These are phyloP conservation scores for Trichodelitschia bisporula DNA, from an alignment of 495 filamentous ascomycete species.

Conservation along the genomic window DNA sequence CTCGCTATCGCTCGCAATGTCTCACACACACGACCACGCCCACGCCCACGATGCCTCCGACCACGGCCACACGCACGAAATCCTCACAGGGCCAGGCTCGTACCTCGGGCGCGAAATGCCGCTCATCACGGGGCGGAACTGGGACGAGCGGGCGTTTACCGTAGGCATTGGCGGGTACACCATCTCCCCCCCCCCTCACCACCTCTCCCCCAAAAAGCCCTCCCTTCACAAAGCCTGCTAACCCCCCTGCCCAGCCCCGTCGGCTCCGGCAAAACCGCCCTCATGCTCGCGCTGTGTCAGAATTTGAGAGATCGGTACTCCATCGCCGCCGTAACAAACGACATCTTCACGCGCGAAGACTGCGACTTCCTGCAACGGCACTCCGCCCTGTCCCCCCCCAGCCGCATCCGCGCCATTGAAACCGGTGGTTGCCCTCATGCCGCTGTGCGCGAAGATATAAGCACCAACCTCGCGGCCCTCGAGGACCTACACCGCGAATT, in stretches of 20 bases:
- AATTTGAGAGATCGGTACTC: conserved; percentile 53
- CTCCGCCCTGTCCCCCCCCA: conserved; percentile 53
- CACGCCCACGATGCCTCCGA: conserved; percentile 27
- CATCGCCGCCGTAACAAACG: conserved; percentile 91
- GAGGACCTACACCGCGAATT: conserved; percentile 64
- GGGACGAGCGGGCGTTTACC: conserved; percentile 80
- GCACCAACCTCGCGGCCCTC: conserved; percentile 72
- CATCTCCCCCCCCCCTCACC: not conserved
- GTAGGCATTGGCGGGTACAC: conserved; percentile 88
- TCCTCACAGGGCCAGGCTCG: conserved; percentile 81
- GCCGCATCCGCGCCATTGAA: conserved; percentile 82
- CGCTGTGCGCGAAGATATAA: conserved; percentile 93
- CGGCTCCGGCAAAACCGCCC: conserved; percentile 87
- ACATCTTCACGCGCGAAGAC: conserved; percentile 96
- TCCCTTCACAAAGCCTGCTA: not conserved
- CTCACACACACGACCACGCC: too few relatives aligned
- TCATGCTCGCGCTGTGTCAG: conserved; percentile 76
- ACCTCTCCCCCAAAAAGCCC: not conserved
- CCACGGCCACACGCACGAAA: conserved; percentile 89
- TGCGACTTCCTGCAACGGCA: conserved; percentile 85
- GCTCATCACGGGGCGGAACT: conserved; percentile 65
- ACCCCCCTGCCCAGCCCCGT: conserved; percentile 39
- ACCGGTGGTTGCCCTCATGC: conserved; percentile 96
- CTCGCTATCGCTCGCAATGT: too few relatives aligned
- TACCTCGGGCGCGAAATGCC: conserved; percentile 85